phyloP scores from a whole-genome alignment of 1,284 basidiomycete genomes.

The Papiliotrema nemorosa region DNA sequence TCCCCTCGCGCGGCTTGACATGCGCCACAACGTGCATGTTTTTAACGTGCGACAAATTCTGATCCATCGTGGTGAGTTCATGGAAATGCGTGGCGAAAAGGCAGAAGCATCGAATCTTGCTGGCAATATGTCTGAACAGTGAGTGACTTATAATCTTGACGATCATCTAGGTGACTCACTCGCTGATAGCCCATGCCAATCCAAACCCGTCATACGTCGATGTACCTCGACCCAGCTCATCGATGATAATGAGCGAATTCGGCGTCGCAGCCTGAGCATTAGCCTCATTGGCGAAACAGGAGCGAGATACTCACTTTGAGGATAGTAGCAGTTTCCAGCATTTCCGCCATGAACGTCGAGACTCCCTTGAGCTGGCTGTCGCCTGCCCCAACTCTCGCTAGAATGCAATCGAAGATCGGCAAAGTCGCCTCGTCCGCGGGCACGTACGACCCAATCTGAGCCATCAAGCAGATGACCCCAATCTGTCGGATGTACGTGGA shows the following conservation, averaged over 20 bases:
- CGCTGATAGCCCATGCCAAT: constrained; percentile 97
- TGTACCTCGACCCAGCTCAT: constrained; percentile 96
- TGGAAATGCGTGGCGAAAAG: constrained; percentile 99
- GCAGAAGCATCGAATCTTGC: constrained; percentile 85
- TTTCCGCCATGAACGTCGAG: constrained; percentile 99
- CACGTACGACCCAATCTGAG: constrained; percentile 92
- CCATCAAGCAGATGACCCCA: constrained; percentile 92
- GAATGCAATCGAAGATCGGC: constrained; percentile 93
- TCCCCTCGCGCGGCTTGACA: constrained; percentile 57
- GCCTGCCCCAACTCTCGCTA: constrained; percentile 94
- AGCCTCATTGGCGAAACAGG: constrained; percentile 1
- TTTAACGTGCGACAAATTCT: constrained; percentile 80
- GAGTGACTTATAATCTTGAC: neutral
- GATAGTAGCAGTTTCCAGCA: constrained; percentile 90
- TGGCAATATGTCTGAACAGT: constrained; percentile 84
- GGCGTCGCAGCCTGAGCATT: constrained; percentile 71
- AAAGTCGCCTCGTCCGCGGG: constrained; percentile 80
- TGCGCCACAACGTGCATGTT: constrained; percentile 96
- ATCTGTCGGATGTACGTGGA: constrained; percentile 87
- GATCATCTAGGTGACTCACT: constrained; percentile 59
- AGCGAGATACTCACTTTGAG: constrained; percentile 61
- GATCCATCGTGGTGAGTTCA: constrained; percentile 87
- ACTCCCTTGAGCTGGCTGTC: constrained; percentile 97
- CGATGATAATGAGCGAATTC: constrained; percentile 95
- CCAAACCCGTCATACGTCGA: constrained; percentile 99